phyloP scores from a whole-genome alignment of 2,329 filamentous ascomycete species.

The Penicillium glabrum region DNA sequence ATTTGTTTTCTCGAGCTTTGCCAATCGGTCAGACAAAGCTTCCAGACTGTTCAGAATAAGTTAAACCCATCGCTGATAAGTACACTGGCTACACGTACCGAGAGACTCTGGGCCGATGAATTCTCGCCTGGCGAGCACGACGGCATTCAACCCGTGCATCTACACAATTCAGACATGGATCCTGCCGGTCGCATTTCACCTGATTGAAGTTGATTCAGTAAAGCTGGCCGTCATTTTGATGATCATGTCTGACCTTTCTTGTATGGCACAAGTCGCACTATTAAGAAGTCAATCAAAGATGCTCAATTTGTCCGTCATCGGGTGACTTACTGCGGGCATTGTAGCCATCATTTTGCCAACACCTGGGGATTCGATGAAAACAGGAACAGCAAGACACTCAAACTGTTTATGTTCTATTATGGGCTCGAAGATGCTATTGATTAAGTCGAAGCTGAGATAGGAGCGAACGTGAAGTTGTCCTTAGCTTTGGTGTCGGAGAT shows the following conservation, averaged over 20 bases:
- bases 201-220: conserved; percentile 15
- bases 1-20: conserved; percentile 19
- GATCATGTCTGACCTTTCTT: conserved; percentile 26
- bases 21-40: conserved; percentile 16
- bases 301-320: not conserved
- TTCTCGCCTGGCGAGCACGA: conserved; percentile 21
- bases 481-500: conserved; percentile 1
- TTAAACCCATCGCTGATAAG: not conserved
- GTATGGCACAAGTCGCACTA: conserved; percentile 40
- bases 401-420: not conserved
- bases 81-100: conserved; percentile 7
- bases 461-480: not conserved
- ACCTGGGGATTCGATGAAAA: not conserved
- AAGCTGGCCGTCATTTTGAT: not conserved
- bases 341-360: not conserved
- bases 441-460: not conserved
- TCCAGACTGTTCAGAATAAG: conserved; percentile 14
- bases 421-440: not conserved
- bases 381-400: not conserved
- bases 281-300: not conserved
- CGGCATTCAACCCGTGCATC: conserved; percentile 40
- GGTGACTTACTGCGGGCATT: conserved; percentile 16
- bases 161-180: conserved; percentile 48
- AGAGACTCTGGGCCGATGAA: conserved; percentile 22
- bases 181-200: conserved; percentile 45